Percentiles rank a stretch among this genome's conserved stretches.
Evolutionary conservation across 2,329 filamentous ascomycete species (phyloP).

Genomic region (Trichoderma aggressivum): DNA sequence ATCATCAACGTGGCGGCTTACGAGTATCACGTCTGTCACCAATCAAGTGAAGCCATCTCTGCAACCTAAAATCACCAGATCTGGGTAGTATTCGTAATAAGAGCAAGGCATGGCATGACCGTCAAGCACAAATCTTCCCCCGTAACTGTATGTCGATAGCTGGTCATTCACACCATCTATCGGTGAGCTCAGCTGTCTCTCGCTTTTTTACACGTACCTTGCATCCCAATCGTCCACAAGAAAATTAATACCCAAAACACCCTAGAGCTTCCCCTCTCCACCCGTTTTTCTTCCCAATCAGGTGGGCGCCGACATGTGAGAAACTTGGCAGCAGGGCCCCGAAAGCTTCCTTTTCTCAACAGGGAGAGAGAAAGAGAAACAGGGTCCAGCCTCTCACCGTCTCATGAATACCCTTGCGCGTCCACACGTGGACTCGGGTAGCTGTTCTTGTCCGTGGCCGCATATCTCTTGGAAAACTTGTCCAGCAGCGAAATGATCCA

Average conservation of each 20-base stretch:
- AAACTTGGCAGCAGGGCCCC: not conserved
- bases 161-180: not conserved
- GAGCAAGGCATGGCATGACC: not conserved
- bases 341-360: not conserved
- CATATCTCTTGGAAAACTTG: conserved; percentile 33
- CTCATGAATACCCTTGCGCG: conserved; percentile 19
- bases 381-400: not conserved
- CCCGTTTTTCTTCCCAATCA: not conserved
- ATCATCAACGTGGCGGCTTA: conserved; percentile 17
- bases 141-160: not conserved
- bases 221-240: not conserved
- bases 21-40: not conserved
- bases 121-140: not conserved
- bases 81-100: not conserved
- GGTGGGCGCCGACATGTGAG: not conserved
- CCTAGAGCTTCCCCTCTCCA: not conserved
- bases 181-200: not conserved
- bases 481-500: conserved; percentile 35
- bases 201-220: conserved; percentile 2
- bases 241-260: conserved; percentile 13
- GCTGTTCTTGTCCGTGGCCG: conserved; percentile 30
- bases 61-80: conserved; percentile 1
- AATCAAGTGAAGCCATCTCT: conserved; percentile 4
- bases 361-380: not conserved
- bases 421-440: conserved; percentile 29